These are phyloP conservation scores for Podosphaera xanthii DNA, from an alignment of 2,329 filamentous ascomycete species.

Conservation along the genomic window DNA sequence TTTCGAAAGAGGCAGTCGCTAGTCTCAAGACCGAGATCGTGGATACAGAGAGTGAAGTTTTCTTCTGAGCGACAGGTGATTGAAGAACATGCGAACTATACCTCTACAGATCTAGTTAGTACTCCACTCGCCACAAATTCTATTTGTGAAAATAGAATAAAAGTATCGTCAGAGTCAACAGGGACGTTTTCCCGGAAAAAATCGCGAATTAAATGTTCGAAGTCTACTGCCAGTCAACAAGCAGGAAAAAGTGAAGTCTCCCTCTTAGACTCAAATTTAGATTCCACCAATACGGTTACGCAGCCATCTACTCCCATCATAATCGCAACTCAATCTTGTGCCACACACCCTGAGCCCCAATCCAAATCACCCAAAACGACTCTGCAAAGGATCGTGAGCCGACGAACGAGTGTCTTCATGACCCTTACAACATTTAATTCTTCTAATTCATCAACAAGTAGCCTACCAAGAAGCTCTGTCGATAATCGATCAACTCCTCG, in stretches of 20 bases:
- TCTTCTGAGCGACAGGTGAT: constrained; percentile 12
- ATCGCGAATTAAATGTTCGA: constrained; percentile 22
- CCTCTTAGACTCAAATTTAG: constrained; percentile 1
- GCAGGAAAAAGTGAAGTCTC: constrained; percentile 4
- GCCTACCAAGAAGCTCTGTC: constrained; percentile 21
- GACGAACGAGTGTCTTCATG: constrained; percentile 14
- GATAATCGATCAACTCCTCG: constrained; percentile 22
- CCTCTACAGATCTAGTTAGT: constrained; percentile 17
- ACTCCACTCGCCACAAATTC: constrained; percentile 15
- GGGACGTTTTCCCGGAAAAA: constrained; percentile 26
- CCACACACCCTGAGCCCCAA: not conserved
- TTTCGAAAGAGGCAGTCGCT: constrained; percentile 15
- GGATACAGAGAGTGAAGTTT: constrained; percentile 15
- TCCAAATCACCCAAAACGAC: constrained; percentile 2
- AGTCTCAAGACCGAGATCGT: constrained; percentile 16
- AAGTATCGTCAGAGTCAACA: constrained; percentile 26
- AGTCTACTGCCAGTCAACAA: constrained; percentile 20
- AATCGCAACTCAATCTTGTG: not conserved
- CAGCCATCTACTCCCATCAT: not conserved
- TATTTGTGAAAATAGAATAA: constrained; percentile 18
- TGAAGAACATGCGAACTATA: constrained; percentile 6
- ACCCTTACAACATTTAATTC: constrained; percentile 12
- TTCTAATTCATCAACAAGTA: constrained; percentile 16
- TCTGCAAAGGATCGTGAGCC: constrained; percentile 11
- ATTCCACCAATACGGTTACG: not conserved